Evolutionary conservation across 108 stramenopile genomes (phyloP).

Genomic region (Nannochloropsis oceanica): DNA sequence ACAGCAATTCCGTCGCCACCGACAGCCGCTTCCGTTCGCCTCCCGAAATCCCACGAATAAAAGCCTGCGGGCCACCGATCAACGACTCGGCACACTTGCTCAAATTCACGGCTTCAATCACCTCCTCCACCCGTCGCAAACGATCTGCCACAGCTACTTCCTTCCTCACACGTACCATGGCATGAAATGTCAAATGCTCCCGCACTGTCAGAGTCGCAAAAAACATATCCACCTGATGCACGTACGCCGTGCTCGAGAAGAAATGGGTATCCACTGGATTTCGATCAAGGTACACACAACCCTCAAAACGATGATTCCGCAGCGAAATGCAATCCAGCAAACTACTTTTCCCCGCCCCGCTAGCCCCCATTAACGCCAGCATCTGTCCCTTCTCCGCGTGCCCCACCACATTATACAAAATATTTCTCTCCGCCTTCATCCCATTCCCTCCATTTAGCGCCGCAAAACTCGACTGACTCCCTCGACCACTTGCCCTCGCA

Average conservation of each 20-base stretch:
- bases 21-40: conserved; percentile 43
- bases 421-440: neutral
- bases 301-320: neutral
- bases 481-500: neutral
- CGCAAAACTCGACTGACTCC: neutral
- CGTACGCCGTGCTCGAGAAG: neutral
- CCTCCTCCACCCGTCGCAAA: conserved; percentile 46
- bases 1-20: conserved; percentile 43
- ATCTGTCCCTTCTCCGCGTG: neutral
- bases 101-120: conserved; percentile 55
- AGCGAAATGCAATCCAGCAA: neutral
- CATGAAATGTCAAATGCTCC: conserved; percentile 34
- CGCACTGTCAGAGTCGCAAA: conserved; percentile 24
- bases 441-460: neutral
- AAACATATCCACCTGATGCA: conserved; percentile 28
- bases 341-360: neutral
- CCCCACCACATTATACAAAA: neutral
- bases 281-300: neutral
- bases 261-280: neutral
- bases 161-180: conserved; percentile 9
- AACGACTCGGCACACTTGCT: conserved; percentile 1
- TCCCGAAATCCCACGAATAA: conserved; percentile 37
- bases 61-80: neutral
- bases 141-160: conserved; percentile 41
- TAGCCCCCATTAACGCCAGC: neutral